Evolutionary conservation across 306 rosid species (phyloP), one percentile per base, ranked within the genome.

Genomic region (Cyclanthera cordifolia): DNA sequence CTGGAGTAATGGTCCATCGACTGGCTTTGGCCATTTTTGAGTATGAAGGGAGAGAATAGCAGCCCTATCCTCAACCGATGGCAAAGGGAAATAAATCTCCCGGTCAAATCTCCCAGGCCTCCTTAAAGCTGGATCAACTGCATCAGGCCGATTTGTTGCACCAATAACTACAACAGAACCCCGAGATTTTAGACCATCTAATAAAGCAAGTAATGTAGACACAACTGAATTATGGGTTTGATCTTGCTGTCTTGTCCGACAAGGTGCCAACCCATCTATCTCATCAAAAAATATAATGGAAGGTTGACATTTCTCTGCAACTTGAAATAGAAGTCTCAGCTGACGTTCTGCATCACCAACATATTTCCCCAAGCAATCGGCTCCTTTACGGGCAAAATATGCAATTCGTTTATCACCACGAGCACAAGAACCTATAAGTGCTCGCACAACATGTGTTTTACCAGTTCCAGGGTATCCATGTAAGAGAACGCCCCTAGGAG

Each of bases 381-480:
- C 98, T 76, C 98, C 98, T 83, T 93, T 93, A 34, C 96, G 95
- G 45, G 98, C 91, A 85, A 93, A 93, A 82, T 93, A 93, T 63
- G 98, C 96, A 73, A 93, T 89, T 64, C 91, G 85, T 71, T 80
- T 89, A 80, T 87, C 88, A 30, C 98, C 98, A 59, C 85, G 88
- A 27, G 98, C 93, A 87, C 98, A 93, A 11, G 98, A 95, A 71
- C 98, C 98, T 63, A 93, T 90, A 76, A 93, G 65, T 63, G 98
- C 90, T 56, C 96, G 85, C 64, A 93, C 98, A 53, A 93, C 96
- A 56, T 85, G 82, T 63, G 98, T 93, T 86, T 93, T 93, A 71
- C 98, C 98, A 3, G 98, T 93, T 80, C 98, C 98, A 61, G 98
- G 98, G 83, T 93, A 85, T 56, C 98, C 98, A 75, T 93, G 98